Conservation (phyloP, 192 early-diverging fungal genomes). For the Thamnidium elegans region DNA sequence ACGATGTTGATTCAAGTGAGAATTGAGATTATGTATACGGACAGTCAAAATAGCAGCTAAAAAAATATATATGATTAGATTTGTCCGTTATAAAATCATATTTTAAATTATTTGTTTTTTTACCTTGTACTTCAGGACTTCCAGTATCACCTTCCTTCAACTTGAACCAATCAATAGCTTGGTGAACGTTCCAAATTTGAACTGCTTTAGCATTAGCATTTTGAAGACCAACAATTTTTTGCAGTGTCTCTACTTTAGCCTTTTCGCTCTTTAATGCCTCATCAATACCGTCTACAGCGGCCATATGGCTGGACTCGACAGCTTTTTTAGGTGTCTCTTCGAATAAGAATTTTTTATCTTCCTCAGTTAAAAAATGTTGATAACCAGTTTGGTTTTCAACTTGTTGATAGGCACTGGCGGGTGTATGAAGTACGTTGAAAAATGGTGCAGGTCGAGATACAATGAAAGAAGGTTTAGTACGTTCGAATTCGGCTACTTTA, state of each 20-base stretch:
- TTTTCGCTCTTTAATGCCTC: slow-evolving; percentile 40
- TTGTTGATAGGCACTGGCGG: slow-evolving; percentile 28
- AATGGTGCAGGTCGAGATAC: slow-evolving; percentile 29
- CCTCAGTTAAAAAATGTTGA: slow-evolving; percentile 48
- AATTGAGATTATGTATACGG: slow-evolving; percentile 81
- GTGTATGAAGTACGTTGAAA: slow-evolving; percentile 31
- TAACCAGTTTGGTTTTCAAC: slow-evolving; percentile 24
- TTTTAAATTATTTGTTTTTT: background rate
- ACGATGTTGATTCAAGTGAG: slow-evolving; percentile 71
- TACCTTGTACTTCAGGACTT: slow-evolving; percentile 91
- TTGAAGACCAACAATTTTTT: slow-evolving; percentile 74
- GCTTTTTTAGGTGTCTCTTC: slow-evolving; percentile 41
- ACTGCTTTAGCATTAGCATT: slow-evolving; percentile 79
- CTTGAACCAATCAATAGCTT: slow-evolving; percentile 76
- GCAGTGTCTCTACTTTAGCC: slow-evolving; percentile 60
- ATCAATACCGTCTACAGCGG: slow-evolving; percentile 33
- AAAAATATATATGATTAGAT: slow-evolving; percentile 9
- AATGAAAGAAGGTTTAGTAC: slow-evolving; percentile 36
- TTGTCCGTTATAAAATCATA: background rate
- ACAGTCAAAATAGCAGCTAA: slow-evolving; percentile 88
- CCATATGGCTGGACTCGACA: slow-evolving; percentile 23
- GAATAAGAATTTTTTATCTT: slow-evolving; percentile 49
- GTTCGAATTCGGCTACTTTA: slow-evolving; percentile 26
- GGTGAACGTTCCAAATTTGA: slow-evolving; percentile 69
- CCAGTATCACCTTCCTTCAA: slow-evolving; percentile 81